Evolutionary conservation across 2,329 filamentous ascomycete species (phyloP).

Genomic region (Claviceps purpurea): DNA sequence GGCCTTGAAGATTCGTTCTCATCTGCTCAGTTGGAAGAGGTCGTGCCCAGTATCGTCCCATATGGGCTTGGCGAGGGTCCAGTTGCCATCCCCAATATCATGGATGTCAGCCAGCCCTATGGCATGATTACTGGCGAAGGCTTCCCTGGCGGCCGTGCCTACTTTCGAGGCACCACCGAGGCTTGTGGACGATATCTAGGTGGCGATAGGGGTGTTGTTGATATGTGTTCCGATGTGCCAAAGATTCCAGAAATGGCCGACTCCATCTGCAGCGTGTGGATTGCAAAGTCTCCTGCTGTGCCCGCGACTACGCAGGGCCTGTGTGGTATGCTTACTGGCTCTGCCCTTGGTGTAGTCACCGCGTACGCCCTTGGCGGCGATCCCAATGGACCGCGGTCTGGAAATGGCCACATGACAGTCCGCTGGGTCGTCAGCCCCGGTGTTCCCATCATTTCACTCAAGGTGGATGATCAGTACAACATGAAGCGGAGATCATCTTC

Average conservation of each 20-base stretch:
- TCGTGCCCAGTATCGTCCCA: conserved; percentile 56
- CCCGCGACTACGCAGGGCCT: conserved; percentile 61
- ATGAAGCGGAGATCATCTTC: conserved; percentile 52
- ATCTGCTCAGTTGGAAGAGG: conserved; percentile 66
- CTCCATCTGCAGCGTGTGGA: conserved; percentile 70
- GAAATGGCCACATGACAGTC: conserved; percentile 67
- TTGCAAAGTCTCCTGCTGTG: conserved; percentile 67
- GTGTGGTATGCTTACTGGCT: conserved; percentile 71
- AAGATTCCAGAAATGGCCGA: conserved; percentile 57
- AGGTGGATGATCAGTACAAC: conserved; percentile 72
- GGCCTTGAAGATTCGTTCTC: conserved; percentile 62
- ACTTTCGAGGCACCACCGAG: conserved; percentile 63
- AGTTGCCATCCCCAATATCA: conserved; percentile 67
- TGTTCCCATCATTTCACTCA: conserved; percentile 76
- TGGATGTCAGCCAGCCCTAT: conserved; percentile 80
- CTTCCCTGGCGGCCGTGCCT: conserved; percentile 67
- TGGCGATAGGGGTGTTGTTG: conserved; percentile 43
- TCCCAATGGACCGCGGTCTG: conserved; percentile 44
- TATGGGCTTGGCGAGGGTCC: conserved; percentile 72
- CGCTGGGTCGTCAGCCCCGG: conserved; percentile 87
- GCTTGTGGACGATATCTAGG: conserved; percentile 63
- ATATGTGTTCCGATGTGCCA: conserved; percentile 61
- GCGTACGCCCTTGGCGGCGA: conserved; percentile 62
- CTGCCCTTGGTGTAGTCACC: conserved; percentile 69
- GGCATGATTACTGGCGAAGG: conserved; percentile 79